Evolutionary conservation across 768 basidiomycete genomes (phyloP).

Genomic region (Pleurotus cornucopiae): DNA sequence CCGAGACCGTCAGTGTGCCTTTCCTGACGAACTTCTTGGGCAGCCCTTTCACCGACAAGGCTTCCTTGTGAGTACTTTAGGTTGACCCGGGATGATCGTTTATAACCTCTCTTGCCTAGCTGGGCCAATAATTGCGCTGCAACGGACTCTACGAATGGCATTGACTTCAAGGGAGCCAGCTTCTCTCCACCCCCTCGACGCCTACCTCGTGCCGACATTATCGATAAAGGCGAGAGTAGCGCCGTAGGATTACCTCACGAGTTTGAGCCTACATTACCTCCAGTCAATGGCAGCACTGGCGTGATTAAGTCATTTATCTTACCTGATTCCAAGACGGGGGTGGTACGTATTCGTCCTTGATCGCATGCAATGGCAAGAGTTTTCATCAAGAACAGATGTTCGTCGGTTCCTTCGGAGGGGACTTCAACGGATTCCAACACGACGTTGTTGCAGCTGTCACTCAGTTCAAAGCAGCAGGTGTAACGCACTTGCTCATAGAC

Average conservation of each 20-base stretch:
- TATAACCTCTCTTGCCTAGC: constrained; percentile 25
- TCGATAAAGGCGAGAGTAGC: constrained; percentile 34
- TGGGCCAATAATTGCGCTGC: constrained; percentile 60
- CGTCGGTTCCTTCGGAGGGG: constrained; percentile 52
- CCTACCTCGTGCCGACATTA: constrained; percentile 32
- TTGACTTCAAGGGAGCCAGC: constrained; percentile 30
- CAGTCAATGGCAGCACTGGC: constrained; percentile 41
- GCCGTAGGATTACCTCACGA: constrained; percentile 43
- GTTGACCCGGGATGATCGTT: not conserved
- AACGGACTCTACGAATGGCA: constrained; percentile 43
- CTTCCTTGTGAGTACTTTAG: constrained; percentile 40
- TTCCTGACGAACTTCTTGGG: constrained; percentile 48
- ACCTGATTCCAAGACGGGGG: constrained; percentile 53
- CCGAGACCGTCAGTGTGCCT: constrained; percentile 49
- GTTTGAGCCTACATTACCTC: constrained; percentile 43
- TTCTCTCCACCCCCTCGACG: constrained; percentile 6
- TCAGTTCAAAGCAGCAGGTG: constrained; percentile 42
- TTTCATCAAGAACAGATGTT: constrained; percentile 39
- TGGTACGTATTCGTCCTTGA: constrained; percentile 32
- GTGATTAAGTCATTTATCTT: constrained; percentile 55
- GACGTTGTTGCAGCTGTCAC: constrained; percentile 43
- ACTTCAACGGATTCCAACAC: constrained; percentile 47
- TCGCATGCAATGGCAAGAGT: not conserved
- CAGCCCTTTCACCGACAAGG: constrained; percentile 42
- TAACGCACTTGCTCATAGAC: constrained; percentile 51